Base-by-base conservation (phyloP, 1,139 yeast species). In the Tardiomyces blankii region DNA sequence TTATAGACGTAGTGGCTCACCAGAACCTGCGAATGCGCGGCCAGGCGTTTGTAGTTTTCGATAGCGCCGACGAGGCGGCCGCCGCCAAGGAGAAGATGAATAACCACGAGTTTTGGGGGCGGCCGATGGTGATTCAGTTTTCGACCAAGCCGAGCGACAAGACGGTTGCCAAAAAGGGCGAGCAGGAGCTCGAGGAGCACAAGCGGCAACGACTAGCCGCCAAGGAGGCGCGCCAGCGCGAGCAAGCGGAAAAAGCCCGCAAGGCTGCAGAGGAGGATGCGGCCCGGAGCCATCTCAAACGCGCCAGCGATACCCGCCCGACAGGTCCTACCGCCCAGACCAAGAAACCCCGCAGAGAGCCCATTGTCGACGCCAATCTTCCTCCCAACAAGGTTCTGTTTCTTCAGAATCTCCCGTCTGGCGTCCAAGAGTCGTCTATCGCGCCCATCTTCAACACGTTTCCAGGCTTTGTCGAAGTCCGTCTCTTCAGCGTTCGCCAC, bases 41-140 rank as follows among this genome's bases (percentile, higher is more conserved):
- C 2, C 96, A 88, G 62, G 96, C 96, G 1, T 91, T 88, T 62
- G 72, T 91, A 6, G 81, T 89, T 0, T 80, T 79, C 51, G 70
- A 66, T 2, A 59, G 63, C 18, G 55, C 59, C 1, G 65, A 66
- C 2, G 61, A 67, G 7, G 83, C 93, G 0, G 50, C 56, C 2
- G 56, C 58, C 28, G 93, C 93, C 0, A 57, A 75, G 18, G 60
- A 65, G 6, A 50, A 46, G 13, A 43, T 55, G 44, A 51, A 54
- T 14, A 51, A 52, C 28, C 44, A 43, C 28, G 59, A 53, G 27
- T 14, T 87, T 12, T 77, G 75, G 54, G 80, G 77, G 16, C 78
- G 77, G 52, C 75, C 74, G 3, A 66, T 87, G 50, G 69, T 67
- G 13, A 59, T 74, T 2, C 62, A 66, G 40, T 58, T 61, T 40